A percentile compares a stretch with the other conserved stretches of the same genome.
Evolutionary conservation across 805 yeast genomes (phyloP).

Genomic region (Novakomyces olei): DNA sequence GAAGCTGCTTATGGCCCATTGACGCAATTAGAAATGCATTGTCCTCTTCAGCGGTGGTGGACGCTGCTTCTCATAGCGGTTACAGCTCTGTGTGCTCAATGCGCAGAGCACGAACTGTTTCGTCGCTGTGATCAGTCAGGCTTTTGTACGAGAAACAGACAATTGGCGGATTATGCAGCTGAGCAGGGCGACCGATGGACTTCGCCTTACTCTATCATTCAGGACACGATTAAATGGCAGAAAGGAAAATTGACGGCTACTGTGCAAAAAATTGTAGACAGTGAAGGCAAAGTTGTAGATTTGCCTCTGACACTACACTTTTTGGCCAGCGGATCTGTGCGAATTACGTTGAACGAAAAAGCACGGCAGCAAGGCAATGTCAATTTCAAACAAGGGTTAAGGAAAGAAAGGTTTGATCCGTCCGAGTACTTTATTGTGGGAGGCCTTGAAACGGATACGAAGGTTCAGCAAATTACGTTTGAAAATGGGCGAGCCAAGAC

Average conservation of each 20-base stretch:
- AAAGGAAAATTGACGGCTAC: constrained; percentile 22
- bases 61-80: too few relatives aligned
- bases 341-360: constrained; percentile 50
- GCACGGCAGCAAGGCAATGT: constrained; percentile 15
- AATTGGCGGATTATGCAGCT: constrained; percentile 26
- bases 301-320: constrained; percentile 39
- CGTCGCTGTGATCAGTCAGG: too few relatives aligned
- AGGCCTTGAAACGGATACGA: constrained; percentile 8
- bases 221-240: constrained; percentile 12
- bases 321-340: constrained; percentile 33
- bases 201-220: constrained; percentile 24
- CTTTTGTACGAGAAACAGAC: constrained; percentile 23
- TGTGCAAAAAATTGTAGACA: constrained; percentile 21
- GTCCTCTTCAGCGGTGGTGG: too few relatives aligned
- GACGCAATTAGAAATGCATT: too few relatives aligned
- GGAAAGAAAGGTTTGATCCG: constrained; percentile 34
- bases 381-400: constrained; percentile 15
- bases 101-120: too few relatives aligned
- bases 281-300: constrained; percentile 11
- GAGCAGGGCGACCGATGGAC: constrained; percentile 12
- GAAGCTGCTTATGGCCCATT: too few relatives aligned
- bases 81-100: too few relatives aligned
- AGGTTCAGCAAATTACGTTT: constrained; percentile 5
- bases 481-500: constrained; percentile 4
- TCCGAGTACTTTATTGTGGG: constrained; percentile 38